A percentile compares a stretch with the other conserved stretches of the same genome.
phyloP scores from a whole-genome alignment of 2,329 filamentous ascomycete species.

The Epicoccum sorghinum region DNA sequence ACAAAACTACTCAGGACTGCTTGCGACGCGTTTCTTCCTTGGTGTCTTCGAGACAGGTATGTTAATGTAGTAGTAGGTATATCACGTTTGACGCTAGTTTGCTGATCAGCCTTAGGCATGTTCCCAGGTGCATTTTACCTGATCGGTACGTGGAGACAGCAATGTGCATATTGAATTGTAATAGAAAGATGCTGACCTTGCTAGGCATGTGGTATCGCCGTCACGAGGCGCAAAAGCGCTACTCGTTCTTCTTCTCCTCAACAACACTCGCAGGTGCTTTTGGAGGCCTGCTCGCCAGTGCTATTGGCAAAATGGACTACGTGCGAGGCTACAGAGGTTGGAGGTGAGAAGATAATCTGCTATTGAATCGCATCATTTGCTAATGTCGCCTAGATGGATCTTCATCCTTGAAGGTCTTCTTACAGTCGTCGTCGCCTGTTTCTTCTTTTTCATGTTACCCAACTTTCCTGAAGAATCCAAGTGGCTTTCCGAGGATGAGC shows the following conservation, averaged over 20 bases:
- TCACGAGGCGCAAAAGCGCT: constrained; percentile 86
- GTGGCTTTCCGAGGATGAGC: constrained; percentile 56
- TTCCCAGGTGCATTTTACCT: constrained; percentile 68
- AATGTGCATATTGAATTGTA: no score
- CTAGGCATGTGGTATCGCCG: constrained; percentile 74
- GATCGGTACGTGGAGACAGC: constrained; percentile 65
- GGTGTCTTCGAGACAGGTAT: constrained; percentile 59
- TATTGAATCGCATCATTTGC: constrained; percentile 58
- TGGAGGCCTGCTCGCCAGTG: constrained; percentile 81
- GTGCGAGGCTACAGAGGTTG: constrained; percentile 72
- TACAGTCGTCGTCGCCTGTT: constrained; percentile 52
- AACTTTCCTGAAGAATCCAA: constrained; percentile 58
- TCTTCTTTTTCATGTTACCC: constrained; percentile 56
- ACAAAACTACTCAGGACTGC: constrained; percentile 75
- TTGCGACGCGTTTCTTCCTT: constrained; percentile 82
- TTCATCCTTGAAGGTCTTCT: constrained; percentile 68
- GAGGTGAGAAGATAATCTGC: constrained; percentile 59
- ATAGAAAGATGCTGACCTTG: no score
- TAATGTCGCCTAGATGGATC: background rate
- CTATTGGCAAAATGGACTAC: constrained; percentile 86
- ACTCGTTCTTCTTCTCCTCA: constrained; percentile 89
- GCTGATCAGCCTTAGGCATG: constrained; percentile 46
- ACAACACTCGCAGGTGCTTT: constrained; percentile 84
- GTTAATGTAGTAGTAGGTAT: no score
- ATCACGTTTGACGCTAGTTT: no score